phyloP scores from a whole-genome alignment of 768 basidiomycete genomes.

The Calocybe cyanea region DNA sequence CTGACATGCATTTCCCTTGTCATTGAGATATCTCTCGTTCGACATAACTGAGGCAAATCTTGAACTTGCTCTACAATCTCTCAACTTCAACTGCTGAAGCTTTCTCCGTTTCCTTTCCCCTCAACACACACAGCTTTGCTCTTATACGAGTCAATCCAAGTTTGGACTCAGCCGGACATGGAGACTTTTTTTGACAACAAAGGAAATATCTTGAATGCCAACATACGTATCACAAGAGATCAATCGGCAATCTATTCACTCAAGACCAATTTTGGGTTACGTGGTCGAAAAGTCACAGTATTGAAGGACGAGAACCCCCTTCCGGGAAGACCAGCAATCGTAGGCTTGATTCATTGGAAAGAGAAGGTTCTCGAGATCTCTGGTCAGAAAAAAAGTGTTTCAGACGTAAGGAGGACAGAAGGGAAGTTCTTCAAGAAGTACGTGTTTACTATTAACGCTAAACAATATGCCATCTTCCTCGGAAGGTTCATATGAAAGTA shows the following conservation, averaged over 20 bases:
- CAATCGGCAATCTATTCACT: constrained; percentile 41
- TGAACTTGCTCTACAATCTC: too few relatives aligned
- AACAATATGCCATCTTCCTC: not conserved
- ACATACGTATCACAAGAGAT: constrained; percentile 39
- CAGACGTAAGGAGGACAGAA: constrained; percentile 37
- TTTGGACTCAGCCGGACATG: too few relatives aligned
- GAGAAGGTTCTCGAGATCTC: constrained; percentile 44
- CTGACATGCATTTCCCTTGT: too few relatives aligned
- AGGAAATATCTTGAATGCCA: constrained; percentile 42
- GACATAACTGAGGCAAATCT: too few relatives aligned
- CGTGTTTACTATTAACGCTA: constrained; percentile 5
- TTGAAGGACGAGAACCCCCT: constrained; percentile 46
- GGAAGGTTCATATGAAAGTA: too few relatives aligned
- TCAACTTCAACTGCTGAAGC: too few relatives aligned
- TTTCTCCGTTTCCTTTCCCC: too few relatives aligned
- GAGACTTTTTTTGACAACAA: constrained; percentile 52
- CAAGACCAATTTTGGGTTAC: constrained; percentile 38
- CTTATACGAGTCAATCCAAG: too few relatives aligned
- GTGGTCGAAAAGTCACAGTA: constrained; percentile 40
- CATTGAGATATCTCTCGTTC: too few relatives aligned
- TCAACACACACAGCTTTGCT: too few relatives aligned
- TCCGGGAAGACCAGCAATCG: constrained; percentile 27
- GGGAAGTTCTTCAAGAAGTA: constrained; percentile 34
- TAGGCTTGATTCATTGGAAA: constrained; percentile 48
- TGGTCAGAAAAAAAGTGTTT: constrained; percentile 35